Evolutionary conservation across 2,329 filamentous ascomycete species (phyloP), one percentile per base, ranked within the genome.

Genomic region (Aspergillus pseudoviridinutans): DNA sequence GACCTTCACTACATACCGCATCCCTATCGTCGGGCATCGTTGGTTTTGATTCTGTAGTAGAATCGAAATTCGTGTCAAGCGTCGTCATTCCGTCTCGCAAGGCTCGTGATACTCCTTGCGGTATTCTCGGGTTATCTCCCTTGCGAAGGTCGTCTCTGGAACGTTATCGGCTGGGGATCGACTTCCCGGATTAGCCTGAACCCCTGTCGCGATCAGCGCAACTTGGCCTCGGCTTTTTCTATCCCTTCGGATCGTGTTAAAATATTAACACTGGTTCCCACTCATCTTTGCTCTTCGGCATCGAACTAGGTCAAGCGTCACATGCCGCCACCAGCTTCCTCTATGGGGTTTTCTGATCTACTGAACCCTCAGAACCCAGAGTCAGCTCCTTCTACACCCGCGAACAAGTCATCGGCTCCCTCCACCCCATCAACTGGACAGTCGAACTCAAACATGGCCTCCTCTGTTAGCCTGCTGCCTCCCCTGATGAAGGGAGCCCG

Each of bases 271-370:
- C 57, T 50, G 52, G 56, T 55, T 63, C 58, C 60, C 59, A 55
- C 58, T 59, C 55, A 56, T 61, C 53, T 51, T 56, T 54, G 38
- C 50, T 42, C 58, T 60, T 58, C 60, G 57, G 57, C 60, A 50
- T 51, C 58, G 14, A 38, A 49, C 49, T 56, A 58, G 58, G 60
- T 58, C 54, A 54, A 64, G 60, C 60, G 68, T 86, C 86, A 87
- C 83, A 90, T 91, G 87, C 87, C 89, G 83, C 85, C 85, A 76
- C 82, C 85, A 81, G 82, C 84, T 70, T 88, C 87, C 66, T 85
- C 87, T 74, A 85, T 88, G 78, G 87, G 88, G 82, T 89, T 90
- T 76, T 85, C 84, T 74, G 89, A 85, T 82, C 84, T 90, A 73
- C 84, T 91, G 71, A 90, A 90, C 71, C 87, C 87, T 50, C 80